Evolutionary conservation across 495 filamentous ascomycete genomes (phyloP).

Genomic region (Clohesyomyces aquaticus): DNA sequence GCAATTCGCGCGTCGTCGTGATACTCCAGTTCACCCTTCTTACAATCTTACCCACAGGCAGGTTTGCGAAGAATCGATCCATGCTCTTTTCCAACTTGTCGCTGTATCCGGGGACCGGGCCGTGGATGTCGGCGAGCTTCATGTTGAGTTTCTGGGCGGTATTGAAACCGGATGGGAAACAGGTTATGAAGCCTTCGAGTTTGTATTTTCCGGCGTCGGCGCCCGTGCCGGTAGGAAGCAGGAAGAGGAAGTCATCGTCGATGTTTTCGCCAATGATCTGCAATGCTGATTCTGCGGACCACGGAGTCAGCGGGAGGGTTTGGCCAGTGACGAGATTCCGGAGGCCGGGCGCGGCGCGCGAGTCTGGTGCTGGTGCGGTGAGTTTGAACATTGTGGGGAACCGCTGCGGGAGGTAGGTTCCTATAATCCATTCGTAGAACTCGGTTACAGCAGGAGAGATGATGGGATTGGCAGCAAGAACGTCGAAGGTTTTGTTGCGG

Average conservation of each 20-base stretch:
- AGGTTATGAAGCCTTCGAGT: slow-evolving; percentile 69
- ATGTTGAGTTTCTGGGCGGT: slow-evolving; percentile 65
- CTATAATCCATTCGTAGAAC: slow-evolving; percentile 66
- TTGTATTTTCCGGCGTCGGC: slow-evolving; percentile 57
- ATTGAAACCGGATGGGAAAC: slow-evolving; percentile 75
- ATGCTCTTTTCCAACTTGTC: slow-evolving; percentile 74
- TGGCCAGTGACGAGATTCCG: slow-evolving; percentile 52
- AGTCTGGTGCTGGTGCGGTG: not conserved
- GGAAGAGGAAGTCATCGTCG: slow-evolving; percentile 77
- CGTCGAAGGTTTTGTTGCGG: slow-evolving; percentile 50
- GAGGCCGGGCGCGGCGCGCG: slow-evolving; percentile 23
- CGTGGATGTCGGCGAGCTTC: slow-evolving; percentile 68
- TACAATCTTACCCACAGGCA: slow-evolving; percentile 60
- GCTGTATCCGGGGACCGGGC: slow-evolving; percentile 57
- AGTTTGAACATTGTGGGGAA: slow-evolving; percentile 67
- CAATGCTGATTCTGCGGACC: slow-evolving; percentile 47
- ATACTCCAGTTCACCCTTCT: slow-evolving; percentile 68
- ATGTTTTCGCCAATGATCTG: slow-evolving; percentile 60
- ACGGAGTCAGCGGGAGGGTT: slow-evolving; percentile 50
- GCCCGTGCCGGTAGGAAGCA: slow-evolving; percentile 58
- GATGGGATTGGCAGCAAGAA: slow-evolving; percentile 52
- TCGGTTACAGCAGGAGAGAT: slow-evolving; percentile 60
- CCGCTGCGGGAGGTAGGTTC: slow-evolving; percentile 65
- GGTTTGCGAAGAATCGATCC: slow-evolving; percentile 71
- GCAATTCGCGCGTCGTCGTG: slow-evolving; percentile 60